Evolutionary conservation across 768 basidiomycete species (phyloP), one percentile per base, ranked within the genome.

Genomic region (Leccinum boreale): DNA sequence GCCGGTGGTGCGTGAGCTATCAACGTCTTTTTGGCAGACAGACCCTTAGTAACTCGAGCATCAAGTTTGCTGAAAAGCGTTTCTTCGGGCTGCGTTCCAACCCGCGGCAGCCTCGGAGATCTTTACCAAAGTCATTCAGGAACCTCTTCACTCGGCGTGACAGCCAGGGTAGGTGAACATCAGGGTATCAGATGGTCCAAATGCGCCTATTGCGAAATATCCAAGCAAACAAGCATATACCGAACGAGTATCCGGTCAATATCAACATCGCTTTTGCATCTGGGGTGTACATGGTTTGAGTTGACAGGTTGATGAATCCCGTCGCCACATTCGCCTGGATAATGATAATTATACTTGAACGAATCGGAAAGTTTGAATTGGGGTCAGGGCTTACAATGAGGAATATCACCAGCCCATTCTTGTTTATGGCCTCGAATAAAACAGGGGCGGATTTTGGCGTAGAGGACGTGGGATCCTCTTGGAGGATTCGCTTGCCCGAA

Each of bases 281-380:
- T 1, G 80, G 74, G 24, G 79, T 78, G 65, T 94, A 92, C 85
- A 98, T 94, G 9, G 94, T 98, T 61, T 74, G 72, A 58, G 95
- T 78, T 1, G 82, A 77, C 35, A 98, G 63, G 68, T 98, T 99
- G 60, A 95, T 77, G 12, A 91, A 62, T 0, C 96, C 96, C 0
- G 96, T 99, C 31, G 82, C 70, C 1, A 96, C 74, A 69, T 98
- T 98, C 0, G 94, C 92, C 94, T 96, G 60, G 17, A 58, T 26
- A 36, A 10, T 10, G 24, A 5, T 26, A 12, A 5, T 39, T 31
- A 36, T 17, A 17, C 36, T 31, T 50, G 33, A 60, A 50, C 33
- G 26, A 53, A 15, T 12, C n/a, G 2, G 11, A 19, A 15, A 23
- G 15, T 33, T 17, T 35, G 23, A 5, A 5, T n/a, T 10, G 11